phyloP scores from a whole-genome alignment of 441 rosid genomes.

The Dalechampia spathulata region DNA sequence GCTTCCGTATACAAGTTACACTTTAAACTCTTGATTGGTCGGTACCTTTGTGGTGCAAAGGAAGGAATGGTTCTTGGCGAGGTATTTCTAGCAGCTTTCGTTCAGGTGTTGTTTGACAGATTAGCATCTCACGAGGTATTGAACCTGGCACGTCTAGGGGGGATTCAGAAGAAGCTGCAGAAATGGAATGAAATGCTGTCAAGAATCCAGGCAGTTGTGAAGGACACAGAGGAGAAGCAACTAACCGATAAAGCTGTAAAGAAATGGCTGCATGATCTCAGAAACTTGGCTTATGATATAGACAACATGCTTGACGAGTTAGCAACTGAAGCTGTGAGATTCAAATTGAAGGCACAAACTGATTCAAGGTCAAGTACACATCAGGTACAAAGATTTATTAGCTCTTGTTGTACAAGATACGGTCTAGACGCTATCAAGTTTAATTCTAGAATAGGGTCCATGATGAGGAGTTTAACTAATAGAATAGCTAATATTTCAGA shows the following conservation, averaged over 20 bases:
- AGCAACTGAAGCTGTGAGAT: conserved; percentile 7
- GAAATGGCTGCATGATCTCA: conserved; percentile 20
- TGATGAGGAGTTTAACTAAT: background rate
- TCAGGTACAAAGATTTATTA: background rate
- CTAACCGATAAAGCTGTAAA: conserved; percentile 1
- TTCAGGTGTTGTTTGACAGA: conserved; percentile 1
- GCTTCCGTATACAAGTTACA: too few species aligned
- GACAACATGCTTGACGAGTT: conserved; percentile 15
- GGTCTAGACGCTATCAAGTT: background rate
- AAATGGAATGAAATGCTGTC: conserved; percentile 2
- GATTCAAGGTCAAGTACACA: background rate
- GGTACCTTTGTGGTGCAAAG: background rate
- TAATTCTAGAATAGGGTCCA: background rate
- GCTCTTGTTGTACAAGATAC: background rate
- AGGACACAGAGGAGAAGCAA: conserved; percentile 24
- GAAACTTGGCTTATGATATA: conserved; percentile 20
- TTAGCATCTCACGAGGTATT: conserved; percentile 8
- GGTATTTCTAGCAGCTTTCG: conserved; percentile 2
- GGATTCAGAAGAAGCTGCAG: conserved; percentile 9
- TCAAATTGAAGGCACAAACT: background rate
- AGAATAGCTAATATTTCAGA: background rate
- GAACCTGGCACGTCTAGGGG: conserved; percentile 4
- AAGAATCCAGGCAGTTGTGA: conserved; percentile 9
- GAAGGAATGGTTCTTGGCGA: conserved; percentile 5
- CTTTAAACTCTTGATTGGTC: background rate